Conservation (phyloP, 306 rosid genomes). For the Vigna angularis region DNA sequence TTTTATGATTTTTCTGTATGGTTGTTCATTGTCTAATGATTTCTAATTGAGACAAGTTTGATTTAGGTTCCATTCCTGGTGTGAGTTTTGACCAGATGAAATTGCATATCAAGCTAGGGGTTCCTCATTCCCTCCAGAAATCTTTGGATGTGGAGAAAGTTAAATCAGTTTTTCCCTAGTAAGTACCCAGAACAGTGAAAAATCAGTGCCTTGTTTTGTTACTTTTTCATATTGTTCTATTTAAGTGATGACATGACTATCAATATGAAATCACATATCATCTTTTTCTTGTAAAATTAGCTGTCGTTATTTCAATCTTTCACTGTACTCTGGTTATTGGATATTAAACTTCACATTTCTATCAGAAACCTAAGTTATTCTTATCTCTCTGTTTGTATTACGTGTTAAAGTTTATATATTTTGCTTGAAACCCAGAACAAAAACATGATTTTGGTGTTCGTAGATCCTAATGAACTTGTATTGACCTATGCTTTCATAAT, state of each 20-base stretch:
- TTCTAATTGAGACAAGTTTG: slow-evolving; percentile 36
- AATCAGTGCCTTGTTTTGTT: neutral
- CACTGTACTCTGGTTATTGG: too few relatives aligned
- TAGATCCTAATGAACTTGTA: slow-evolving; percentile 12
- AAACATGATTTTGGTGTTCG: slow-evolving; percentile 33
- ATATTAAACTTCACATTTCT: neutral
- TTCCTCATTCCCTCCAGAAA: slow-evolving; percentile 82
- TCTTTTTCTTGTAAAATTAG: neutral
- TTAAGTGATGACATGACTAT: neutral
- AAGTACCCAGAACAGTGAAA: slow-evolving; percentile 50
- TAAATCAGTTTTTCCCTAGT: slow-evolving; percentile 94
- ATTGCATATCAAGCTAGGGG: slow-evolving; percentile 89
- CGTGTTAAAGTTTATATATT: neutral
- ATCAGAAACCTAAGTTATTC: neutral
- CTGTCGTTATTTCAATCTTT: neutral
- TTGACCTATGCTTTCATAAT: neutral
- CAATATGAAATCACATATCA: slow-evolving; percentile 15
- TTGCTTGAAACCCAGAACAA: slow-evolving; percentile 28
- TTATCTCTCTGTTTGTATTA: slow-evolving; percentile 2
- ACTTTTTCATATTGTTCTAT: neutral
- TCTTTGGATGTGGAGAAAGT: slow-evolving; percentile 81
- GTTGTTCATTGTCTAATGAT: slow-evolving; percentile 34
- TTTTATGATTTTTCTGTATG: slow-evolving; percentile 5
- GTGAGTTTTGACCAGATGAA: slow-evolving; percentile 88
- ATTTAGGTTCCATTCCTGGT: slow-evolving; percentile 91